Conservation (phyloP, 2,329 filamentous ascomycete species). For the Thielaviopsis euricoi region DNA sequence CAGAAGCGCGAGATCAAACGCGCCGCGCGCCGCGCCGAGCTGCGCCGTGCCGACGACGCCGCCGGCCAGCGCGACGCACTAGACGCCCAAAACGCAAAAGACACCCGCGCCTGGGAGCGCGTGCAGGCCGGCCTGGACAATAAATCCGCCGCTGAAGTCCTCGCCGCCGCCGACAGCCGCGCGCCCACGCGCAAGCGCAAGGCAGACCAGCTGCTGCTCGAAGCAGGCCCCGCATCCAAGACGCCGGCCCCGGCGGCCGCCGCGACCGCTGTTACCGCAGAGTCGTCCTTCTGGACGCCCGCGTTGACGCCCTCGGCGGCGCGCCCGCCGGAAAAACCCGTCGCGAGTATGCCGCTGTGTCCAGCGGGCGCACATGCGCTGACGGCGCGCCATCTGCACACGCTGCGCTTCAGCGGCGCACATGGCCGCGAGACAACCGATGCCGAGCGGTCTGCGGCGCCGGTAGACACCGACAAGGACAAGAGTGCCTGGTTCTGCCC, state of each 20-base stretch:
- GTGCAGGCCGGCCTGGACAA: conserved; percentile 54
- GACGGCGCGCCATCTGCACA: conserved; percentile 61
- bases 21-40: conserved; percentile 29
- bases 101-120: conserved; percentile 62
- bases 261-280: conserved; percentile 47
- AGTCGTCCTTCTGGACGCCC: conserved; percentile 89
- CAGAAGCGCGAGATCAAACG: conserved; percentile 87
- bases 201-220: conserved; percentile 23
- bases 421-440: conserved; percentile 21
- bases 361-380: conserved; percentile 52
- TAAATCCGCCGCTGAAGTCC: not conserved
- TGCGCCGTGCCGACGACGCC: conserved; percentile 27
- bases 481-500: conserved; percentile 49
- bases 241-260: conserved; percentile 60
- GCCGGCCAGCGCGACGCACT: conserved; percentile 43
- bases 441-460: not conserved
- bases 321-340: conserved; percentile 40
- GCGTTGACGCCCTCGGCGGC: conserved; percentile 51
- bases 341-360: conserved; percentile 61
- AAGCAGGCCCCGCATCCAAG: conserved; percentile 50
- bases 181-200: conserved; percentile 16
- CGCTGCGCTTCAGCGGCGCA: conserved; percentile 62
- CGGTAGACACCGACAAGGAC: conserved; percentile 13
- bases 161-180: not conserved
- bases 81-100: conserved; percentile 47